Conservation (phyloP, 1,139 yeast genomes). For the Kodamaea sp. region DNA sequence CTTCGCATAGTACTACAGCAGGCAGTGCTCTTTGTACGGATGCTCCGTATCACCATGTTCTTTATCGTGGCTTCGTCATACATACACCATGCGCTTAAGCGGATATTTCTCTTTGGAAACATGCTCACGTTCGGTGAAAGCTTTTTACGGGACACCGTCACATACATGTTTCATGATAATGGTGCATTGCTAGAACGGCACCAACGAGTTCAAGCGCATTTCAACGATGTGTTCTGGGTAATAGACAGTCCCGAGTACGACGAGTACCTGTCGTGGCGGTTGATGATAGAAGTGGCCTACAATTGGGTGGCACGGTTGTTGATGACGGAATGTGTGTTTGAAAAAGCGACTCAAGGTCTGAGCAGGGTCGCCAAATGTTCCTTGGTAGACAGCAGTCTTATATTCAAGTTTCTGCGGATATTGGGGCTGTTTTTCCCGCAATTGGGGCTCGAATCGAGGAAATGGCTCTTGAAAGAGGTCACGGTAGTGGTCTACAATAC, state of each 20-base stretch:
- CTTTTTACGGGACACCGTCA: constrained; percentile 29
- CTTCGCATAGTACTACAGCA: neutral
- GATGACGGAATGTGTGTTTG: neutral
- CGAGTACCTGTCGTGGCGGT: neutral
- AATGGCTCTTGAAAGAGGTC: constrained; percentile 15
- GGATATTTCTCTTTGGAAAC: constrained; percentile 29
- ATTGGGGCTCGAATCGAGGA: constrained; percentile 3
- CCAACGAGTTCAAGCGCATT: constrained; percentile 12
- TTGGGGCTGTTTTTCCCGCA: constrained; percentile 18
- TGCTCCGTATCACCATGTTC: constrained; percentile 21
- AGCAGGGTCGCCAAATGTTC: constrained; percentile 11
- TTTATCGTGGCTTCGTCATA: constrained; percentile 22
- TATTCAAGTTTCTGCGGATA: constrained; percentile 32
- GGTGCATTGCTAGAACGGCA: constrained; percentile 12
- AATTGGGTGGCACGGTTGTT: constrained; percentile 4
- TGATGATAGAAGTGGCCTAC: constrained; percentile 1
- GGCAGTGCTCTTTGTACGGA: constrained; percentile 13
- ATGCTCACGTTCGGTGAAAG: constrained; percentile 33
- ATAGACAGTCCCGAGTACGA: constrained; percentile 1
- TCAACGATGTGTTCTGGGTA: constrained; percentile 16
- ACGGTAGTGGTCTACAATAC: constrained; percentile 28
- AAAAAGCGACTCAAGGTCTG: neutral
- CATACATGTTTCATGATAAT: constrained; percentile 27
- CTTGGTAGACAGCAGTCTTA: constrained; percentile 16
- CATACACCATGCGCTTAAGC: constrained; percentile 17